Evolutionary conservation across 305 asterid species (phyloP), one percentile per base, ranked within the genome.

Genomic region (Fraxinus xanthoxyloides): DNA sequence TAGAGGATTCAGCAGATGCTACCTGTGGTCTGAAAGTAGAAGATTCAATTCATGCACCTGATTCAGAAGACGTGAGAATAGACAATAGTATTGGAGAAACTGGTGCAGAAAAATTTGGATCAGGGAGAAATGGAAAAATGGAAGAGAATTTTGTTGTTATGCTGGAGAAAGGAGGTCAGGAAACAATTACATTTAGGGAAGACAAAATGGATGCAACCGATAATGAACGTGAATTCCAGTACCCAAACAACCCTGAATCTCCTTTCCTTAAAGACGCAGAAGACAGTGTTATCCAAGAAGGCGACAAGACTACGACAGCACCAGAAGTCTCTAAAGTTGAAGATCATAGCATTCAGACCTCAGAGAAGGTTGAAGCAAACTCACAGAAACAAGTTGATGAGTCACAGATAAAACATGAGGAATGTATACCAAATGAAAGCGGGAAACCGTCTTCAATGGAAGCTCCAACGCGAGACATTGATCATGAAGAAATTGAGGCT

Each of bases 331-430:
- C 43, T 12, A 82, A 78, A 77, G 35, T 23, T 48, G 79, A 72
- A 83, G 56, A 59, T 48, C 59, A 77, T 3, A 77, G 80, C 48
- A 24, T 48, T 75, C 67, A 43, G 35, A 67, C 75, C 15, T 70
- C 82, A 34, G 85, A 81, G 82, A 79, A 83, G 36, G 61, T 9
- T 38, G 82, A 82, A 72, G 85, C 75, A 38, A 74, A 69, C 79
- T 73, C 77, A 5, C 59, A 34, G 80, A 82, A 79, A 81, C 85
- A 63, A 79, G 84, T 74, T 78, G 87, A 79, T 34, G 81, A 72
- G 56, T 80, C 70, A 36, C 78, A 82, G 77, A 81, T 65, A 69
- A 81, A 75, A 77, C 59, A 56, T 28, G 86, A 81, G 80, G 86
- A 87, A 75, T 80, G 43, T 77, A 26, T 83, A 83, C 82, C 79